Conservation (phyloP, 106 monocot species). For the Phalaenopsis equestris region DNA sequence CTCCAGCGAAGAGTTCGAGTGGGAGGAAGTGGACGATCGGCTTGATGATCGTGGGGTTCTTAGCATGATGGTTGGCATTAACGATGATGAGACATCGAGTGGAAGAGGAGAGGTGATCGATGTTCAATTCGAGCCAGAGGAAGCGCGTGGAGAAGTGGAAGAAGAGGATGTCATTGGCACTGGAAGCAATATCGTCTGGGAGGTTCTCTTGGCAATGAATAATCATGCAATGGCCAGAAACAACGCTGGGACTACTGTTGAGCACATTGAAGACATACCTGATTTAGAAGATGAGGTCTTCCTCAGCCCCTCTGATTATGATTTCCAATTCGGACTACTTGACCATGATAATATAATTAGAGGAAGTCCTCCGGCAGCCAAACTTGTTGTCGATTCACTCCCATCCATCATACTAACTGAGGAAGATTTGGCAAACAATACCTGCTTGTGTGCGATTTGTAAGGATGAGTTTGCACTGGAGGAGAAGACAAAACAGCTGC, state of each 20-base stretch:
- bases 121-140: not conserved
- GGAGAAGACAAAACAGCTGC: conserved; percentile 20
- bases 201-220: conserved; percentile 20
- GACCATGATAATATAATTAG: not conserved
- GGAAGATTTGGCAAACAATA: conserved; percentile 8
- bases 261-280: not conserved
- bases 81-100: conserved; percentile 8
- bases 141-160: conserved; percentile 4
- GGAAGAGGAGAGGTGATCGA: not conserved
- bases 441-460: conserved; percentile 33
- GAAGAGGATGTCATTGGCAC: not conserved
- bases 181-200: conserved; percentile 18
- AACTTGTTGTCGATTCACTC: conserved; percentile 22
- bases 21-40: conserved; percentile 29
- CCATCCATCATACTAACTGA: conserved; percentile 14
- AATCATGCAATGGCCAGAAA: not conserved
- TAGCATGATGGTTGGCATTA: conserved; percentile 5
- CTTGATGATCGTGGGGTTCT: conserved; percentile 8
- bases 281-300: not conserved
- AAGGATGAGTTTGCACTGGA: conserved; percentile 22
- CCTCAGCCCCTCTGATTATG: not conserved
- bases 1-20: conserved; percentile 28
- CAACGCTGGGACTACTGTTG: not conserved
- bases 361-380: conserved; percentile 25
- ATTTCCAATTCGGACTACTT: not conserved